Evolutionary conservation across 164 flowering plant species (phyloP).

Genomic region (Stephania cephalantha): DNA sequence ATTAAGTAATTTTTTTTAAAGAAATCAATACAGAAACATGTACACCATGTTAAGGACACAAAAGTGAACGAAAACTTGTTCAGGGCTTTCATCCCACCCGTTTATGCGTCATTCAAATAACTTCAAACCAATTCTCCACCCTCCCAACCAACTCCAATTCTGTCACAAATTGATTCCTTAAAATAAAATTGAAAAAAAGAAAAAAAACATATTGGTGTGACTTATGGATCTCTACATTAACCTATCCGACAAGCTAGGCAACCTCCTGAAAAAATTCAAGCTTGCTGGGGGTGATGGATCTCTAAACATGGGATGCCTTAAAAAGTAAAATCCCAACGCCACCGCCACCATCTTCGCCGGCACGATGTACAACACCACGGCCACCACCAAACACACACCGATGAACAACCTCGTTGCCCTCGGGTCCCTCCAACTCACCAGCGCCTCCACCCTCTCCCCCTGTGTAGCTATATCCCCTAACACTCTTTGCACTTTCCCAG

Average conservation of each 20-base stretch:
- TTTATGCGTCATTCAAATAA: background rate
- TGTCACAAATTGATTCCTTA: background rate
- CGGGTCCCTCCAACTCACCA: slow-evolving; percentile 97
- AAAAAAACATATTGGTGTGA: background rate
- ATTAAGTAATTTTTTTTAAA: no score
- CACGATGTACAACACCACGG: slow-evolving; percentile 56
- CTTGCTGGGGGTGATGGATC: slow-evolving; percentile 89
- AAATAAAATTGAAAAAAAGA: background rate
- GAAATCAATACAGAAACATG: no score
- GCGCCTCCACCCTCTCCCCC: slow-evolving; percentile 88
- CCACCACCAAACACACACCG: slow-evolving; percentile 53
- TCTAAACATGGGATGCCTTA: slow-evolving; percentile 95
- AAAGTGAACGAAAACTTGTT: no score
- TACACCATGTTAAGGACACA: no score
- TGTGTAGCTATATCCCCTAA: slow-evolving; percentile 93
- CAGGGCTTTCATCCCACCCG: no score
- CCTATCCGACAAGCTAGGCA: slow-evolving; percentile 86
- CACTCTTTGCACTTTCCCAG: slow-evolving; percentile 75
- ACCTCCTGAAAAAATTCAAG: slow-evolving; percentile 84
- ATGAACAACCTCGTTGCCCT: slow-evolving; percentile 83
- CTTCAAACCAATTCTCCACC: background rate
- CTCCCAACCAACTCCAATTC: background rate
- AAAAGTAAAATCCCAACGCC: slow-evolving; percentile 83
- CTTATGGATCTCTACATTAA: slow-evolving; percentile 43
- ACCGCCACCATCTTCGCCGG: slow-evolving; percentile 98